phyloP scores from a whole-genome alignment of 352 stramenopile genomes.

The Globisporangium camurandrum region DNA sequence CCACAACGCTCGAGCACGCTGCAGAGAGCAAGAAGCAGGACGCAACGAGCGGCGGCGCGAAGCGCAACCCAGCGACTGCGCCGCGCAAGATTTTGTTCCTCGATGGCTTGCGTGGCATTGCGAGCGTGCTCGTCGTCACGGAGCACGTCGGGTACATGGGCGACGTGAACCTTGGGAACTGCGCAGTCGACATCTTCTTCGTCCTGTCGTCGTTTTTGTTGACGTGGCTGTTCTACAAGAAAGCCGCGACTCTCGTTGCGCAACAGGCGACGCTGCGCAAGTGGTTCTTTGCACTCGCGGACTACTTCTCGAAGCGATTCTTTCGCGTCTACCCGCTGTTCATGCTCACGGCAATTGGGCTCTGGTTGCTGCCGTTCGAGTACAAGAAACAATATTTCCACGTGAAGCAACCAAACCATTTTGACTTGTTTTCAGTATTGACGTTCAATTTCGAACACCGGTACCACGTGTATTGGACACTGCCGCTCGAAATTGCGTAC shows the following conservation, averaged over 20 bases:
- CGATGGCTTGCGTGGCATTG: conserved; percentile 10
- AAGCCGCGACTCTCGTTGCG: conserved; percentile 10
- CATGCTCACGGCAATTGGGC: conserved; percentile 16
- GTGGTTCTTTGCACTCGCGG: conserved; percentile 11
- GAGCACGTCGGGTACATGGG: conserved; percentile 13
- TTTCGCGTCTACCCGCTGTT: conserved; percentile 55
- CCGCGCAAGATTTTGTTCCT: conserved; percentile 10
- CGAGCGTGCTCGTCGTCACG: conserved; percentile 12
- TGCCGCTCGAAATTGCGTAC: conserved; percentile 41
- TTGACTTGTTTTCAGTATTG: conserved; percentile 25
- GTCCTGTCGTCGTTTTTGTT: conserved; percentile 18
- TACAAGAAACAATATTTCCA: conserved; percentile 23
- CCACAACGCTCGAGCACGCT: too few relatives aligned
- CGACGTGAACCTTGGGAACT: conserved; percentile 8
- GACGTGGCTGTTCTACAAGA: conserved; percentile 15
- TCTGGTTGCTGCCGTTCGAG: conserved; percentile 23
- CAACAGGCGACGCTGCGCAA: conserved; percentile 9
- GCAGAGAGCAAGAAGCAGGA: not conserved
- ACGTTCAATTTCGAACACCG: conserved; percentile 16
- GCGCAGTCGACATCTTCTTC: conserved; percentile 19
- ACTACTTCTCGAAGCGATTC: conserved; percentile 48
- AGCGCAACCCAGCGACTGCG: not conserved
- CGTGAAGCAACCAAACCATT: conserved; percentile 13
- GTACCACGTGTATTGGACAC: conserved; percentile 42
- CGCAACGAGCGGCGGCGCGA: not conserved